Evolutionary conservation across 495 filamentous ascomycete genomes (phyloP).

Genomic region (Pseudoneurospora amorphoporcata): DNA sequence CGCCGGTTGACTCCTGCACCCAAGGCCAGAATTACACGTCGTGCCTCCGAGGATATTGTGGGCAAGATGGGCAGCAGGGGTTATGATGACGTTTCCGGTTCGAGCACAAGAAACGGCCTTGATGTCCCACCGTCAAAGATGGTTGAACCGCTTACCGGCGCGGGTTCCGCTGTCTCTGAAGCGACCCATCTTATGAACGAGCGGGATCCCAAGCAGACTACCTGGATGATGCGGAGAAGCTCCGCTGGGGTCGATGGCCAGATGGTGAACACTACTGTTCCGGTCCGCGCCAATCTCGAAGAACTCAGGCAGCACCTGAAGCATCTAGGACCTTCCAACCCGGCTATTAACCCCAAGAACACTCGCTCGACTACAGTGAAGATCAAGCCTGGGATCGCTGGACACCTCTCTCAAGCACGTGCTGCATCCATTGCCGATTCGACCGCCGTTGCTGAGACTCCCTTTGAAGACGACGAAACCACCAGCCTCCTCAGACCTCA

Average conservation of each 20-base stretch:
- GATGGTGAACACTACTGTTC: constrained; percentile 26
- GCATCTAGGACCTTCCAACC: constrained; percentile 86
- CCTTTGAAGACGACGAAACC: constrained; percentile 27
- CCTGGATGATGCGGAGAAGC: constrained; percentile 47
- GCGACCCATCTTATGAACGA: constrained; percentile 18
- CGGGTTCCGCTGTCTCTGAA: constrained; percentile 17
- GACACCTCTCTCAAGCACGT: constrained; percentile 10
- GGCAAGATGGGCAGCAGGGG: constrained; percentile 5
- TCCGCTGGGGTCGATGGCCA: constrained; percentile 38
- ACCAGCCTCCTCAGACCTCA: constrained; percentile 30
- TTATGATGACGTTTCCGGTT: constrained; percentile 2
- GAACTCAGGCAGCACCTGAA: constrained; percentile 79
- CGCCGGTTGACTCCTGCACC: constrained; percentile 46
- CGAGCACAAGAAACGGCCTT: background rate
- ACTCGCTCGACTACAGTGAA: constrained; percentile 87
- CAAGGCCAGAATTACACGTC: constrained; percentile 20
- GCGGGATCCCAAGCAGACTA: constrained; percentile 31
- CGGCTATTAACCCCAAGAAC: constrained; percentile 68
- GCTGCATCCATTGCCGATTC: constrained; percentile 14
- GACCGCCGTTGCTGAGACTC: constrained; percentile 7
- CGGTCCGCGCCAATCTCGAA: constrained; percentile 40
- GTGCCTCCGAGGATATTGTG: constrained; percentile 12
- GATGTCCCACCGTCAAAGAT: constrained; percentile 2
- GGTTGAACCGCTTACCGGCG: constrained; percentile 5
- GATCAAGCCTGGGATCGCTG: constrained; percentile 56